A percentile compares a stretch with the other conserved stretches of the same genome.
Evolutionary conservation across 345 rosid species (phyloP).

Genomic region (Eucalyptus melliodora): DNA sequence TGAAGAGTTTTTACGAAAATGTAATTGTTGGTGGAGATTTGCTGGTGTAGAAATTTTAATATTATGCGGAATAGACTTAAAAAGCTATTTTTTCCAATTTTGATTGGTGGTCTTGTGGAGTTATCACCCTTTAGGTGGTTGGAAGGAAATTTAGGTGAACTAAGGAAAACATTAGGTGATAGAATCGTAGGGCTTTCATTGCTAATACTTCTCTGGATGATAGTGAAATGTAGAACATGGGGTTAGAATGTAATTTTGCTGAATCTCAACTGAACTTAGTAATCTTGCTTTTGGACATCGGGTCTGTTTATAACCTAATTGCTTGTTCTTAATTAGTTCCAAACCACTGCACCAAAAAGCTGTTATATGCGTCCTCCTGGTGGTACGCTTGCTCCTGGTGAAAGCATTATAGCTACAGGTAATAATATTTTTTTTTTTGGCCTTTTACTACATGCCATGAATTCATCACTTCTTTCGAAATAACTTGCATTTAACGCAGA

Average conservation of each 20-base stretch:
- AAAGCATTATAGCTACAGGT: conserved; percentile 85
- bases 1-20: not conserved
- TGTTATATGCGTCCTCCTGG: conserved; percentile 99
- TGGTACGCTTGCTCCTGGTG: conserved; percentile 87
- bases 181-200: not conserved
- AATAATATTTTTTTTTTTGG: not conserved
- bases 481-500: not conserved
- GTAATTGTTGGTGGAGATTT: not conserved
- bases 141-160: not conserved
- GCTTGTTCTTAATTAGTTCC: conserved; percentile 40
- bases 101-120: not conserved
- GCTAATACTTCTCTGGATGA: not conserved
- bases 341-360: conserved; percentile 96
- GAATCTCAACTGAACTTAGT: not conserved
- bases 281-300: not conserved
- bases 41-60: not conserved
- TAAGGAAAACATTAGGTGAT: not conserved
- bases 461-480: not conserved
- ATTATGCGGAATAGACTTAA: not conserved
- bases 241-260: not conserved
- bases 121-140: not conserved
- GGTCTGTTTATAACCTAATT: not conserved
- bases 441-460: not conserved
- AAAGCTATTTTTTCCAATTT: not conserved
- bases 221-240: not conserved